Base-by-base conservation (phyloP, 257 asterid species). In the Solanum pinnatisectum region DNA sequence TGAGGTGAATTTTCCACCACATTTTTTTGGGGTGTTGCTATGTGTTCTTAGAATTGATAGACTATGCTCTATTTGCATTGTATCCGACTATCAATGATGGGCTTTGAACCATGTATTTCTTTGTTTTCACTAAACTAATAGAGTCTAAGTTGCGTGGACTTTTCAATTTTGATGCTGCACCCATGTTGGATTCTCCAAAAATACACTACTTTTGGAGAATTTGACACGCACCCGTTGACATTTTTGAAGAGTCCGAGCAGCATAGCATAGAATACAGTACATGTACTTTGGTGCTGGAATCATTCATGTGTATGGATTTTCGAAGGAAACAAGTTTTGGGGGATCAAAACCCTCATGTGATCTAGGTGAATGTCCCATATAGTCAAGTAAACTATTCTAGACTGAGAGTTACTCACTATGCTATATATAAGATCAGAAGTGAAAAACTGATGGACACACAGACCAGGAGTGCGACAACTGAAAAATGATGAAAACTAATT, bases 1-100 rank as follows among this genome's bases (percentile, higher is more conserved):
- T 88, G 99, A 96, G 99, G 99, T 96, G 88, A 63, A 30, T 0
- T 81, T 30, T 30, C 30, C 70, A 18, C 9, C 85, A 8, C 85
- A 4, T 46, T 2, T 6, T 1, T 3, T 44, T 46, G 30, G 84
- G 68, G 16, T 18, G 18, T 81, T 81, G 27, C n/a, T 49, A 81
- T 30, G 25, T 79, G 18, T 79, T n/a, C 8, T 79, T 79, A 42
- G n/a, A 40, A 40, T 44, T 5, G 65, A 27, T 79, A 27, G 25
- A 4, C 39, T 44, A 16, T 44, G 25, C 25, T 79, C 84, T 79
- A 44, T 25, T 42, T 79, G 25, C 1, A 30, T 44, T 44, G 32
- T 78, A 30, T 44, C 49, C 0, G 30, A 0, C 30, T 0, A 36
- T 73, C 25, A 4, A 0, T 79, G 18, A 25, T 78, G 16, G 65